Conservation (phyloP, 2,329 filamentous ascomycete genomes). For the Coniochaeta ligniaria region DNA sequence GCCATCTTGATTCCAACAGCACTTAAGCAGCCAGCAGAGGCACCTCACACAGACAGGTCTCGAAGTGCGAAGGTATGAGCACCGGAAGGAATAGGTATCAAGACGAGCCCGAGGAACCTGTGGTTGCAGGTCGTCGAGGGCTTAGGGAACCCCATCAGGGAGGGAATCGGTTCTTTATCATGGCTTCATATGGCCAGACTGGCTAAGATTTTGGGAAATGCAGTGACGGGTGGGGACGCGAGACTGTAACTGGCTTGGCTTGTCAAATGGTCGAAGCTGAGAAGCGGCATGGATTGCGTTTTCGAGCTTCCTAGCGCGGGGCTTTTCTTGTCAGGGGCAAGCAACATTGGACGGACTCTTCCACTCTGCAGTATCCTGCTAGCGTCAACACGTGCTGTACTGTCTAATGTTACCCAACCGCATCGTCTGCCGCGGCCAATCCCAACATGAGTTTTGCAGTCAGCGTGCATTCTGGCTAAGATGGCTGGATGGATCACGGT, state of each 20-base stretch:
- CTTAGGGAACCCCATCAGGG: neutral
- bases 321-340: neutral
- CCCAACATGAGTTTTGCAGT: neutral
- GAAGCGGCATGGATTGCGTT: neutral
- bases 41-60: neutral
- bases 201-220: neutral
- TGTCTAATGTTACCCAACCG: too few species aligned
- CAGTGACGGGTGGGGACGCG: neutral
- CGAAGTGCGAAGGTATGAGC: neutral
- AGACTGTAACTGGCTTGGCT: neutral
- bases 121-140: neutral
- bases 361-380: neutral
- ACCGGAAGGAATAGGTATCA: neutral
- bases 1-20: neutral
- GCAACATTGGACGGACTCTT: neutral
- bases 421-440: neutral
- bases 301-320: neutral
- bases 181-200: neutral
- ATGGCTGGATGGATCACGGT: neutral
- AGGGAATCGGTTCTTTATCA: neutral
- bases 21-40: neutral
- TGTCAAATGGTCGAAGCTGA: neutral
- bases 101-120: neutral
- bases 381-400: too few species aligned
- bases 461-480: neutral